Evolutionary conservation across 106 monocot species (phyloP), one percentile per base, ranked within the genome.

Genomic region (Posidonia australis): DNA sequence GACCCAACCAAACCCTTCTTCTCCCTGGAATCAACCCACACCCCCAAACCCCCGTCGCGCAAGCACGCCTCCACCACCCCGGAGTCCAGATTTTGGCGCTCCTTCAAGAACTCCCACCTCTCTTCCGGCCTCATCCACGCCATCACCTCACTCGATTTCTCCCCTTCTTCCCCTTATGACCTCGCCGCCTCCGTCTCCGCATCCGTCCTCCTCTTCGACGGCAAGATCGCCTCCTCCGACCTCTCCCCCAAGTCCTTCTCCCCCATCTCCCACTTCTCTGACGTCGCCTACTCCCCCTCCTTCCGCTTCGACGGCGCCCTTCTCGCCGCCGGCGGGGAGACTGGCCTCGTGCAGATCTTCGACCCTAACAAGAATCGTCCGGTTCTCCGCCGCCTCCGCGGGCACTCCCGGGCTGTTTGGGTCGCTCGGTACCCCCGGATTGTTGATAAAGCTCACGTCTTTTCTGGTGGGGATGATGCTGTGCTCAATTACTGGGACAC

Each of bases 231-330:
- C 22, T 62, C 76, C 27, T n/a, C 13, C 18, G 26, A 25, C 48
- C 79, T 82, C 60, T 32, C 66, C 31, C 80, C 90, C 18, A 80
- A 80, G 23, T 16, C 85, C 52, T 74, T 70, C 68, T 78, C 81
- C 46, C 82, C 80, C 0, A 19, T 85, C 63, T 60, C 81, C 27
- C 60, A 71, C 60, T 85, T 91, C 69, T 57, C 83, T 5, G 98
- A 91, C 62, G 46, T 91, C 51, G 76, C 91, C 44, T 91, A 74
- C 69, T 91, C 98, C 28, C 98, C 98, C 5, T 91, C 91, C 45
- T 98, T 98, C 77, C 91, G 98, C 44, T 88, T 74, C 71, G 98
- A 98, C 51, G 98, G 91, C 13, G 55, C 78, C 21, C 83, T 98
- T 26, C 78, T 91, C 44, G 91, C 98, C 21, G 77, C 77, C 23